Evolutionary conservation across 805 yeast genomes (phyloP).

Genomic region (Wickerhamiella galacta): DNA sequence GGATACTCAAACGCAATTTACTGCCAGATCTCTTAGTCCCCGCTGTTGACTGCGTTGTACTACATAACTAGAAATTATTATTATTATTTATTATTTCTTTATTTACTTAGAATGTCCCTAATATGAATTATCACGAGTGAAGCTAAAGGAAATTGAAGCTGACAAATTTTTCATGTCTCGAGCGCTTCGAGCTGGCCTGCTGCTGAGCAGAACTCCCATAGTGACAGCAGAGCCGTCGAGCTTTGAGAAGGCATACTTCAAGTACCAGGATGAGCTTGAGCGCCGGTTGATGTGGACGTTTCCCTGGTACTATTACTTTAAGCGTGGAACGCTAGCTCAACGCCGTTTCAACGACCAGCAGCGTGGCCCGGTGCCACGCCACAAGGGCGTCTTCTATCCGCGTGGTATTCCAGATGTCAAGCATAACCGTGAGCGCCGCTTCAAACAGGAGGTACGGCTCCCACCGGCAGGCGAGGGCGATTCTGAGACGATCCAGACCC

Average conservation of each 20-base stretch:
- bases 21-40: no score
- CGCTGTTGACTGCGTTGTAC: no score
- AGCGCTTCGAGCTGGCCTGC: constrained; percentile 24
- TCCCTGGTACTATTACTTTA: constrained; percentile 83
- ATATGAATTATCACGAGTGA: background rate
- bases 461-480: constrained; percentile 49
- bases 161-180: constrained; percentile 1
- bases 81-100: background rate
- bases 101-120: background rate
- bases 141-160: background rate
- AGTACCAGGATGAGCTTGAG: constrained; percentile 74
- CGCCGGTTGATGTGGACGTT: constrained; percentile 94
- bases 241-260: constrained; percentile 59
- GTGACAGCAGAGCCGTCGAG: constrained; percentile 59
- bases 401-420: constrained; percentile 74
- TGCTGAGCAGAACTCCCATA: constrained; percentile 70
- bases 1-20: no score
- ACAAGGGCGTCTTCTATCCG: constrained; percentile 63
- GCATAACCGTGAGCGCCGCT: constrained; percentile 77
- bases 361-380: constrained; percentile 52
- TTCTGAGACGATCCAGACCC: constrained; percentile 49
- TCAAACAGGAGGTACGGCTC: constrained; percentile 58
- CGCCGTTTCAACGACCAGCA: constrained; percentile 63
- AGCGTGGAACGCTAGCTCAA: constrained; percentile 77
- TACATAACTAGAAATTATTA: background rate